These are phyloP conservation scores for Starmerella sp. DNA, from an alignment of 805 yeast species.

Conservation along the genomic window DNA sequence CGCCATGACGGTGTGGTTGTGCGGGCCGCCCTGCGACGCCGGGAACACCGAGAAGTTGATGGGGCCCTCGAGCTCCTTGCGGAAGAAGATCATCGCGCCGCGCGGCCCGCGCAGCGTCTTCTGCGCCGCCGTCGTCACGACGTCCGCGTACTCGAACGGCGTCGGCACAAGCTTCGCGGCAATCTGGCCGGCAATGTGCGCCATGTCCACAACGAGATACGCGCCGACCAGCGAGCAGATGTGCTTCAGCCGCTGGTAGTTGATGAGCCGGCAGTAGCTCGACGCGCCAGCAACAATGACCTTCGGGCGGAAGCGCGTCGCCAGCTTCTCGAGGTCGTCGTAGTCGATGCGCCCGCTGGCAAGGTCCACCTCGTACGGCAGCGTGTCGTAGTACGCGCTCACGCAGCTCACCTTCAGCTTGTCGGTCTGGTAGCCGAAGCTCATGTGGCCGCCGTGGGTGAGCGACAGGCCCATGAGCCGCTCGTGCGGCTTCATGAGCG, in stretches of 20 bases:
- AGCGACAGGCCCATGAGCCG: slow-evolving; percentile 95
- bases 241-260: slow-evolving; percentile 87
- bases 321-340: slow-evolving; percentile 84
- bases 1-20: slow-evolving; percentile 96
- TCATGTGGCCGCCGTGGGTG: slow-evolving; percentile 98
- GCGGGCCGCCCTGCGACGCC: slow-evolving; percentile 99
- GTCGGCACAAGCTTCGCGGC: slow-evolving; percentile 92
- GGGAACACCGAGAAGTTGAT: slow-evolving; percentile 98
- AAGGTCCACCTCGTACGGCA: slow-evolving; percentile 92
- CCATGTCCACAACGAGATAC: slow-evolving; percentile 93
- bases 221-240: slow-evolving; percentile 96
- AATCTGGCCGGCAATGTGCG: slow-evolving; percentile 91
- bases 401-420: slow-evolving; percentile 87
- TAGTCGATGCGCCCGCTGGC: slow-evolving; percentile 92
- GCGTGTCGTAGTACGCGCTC: slow-evolving; percentile 91
- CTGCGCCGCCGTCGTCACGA: slow-evolving; percentile 97
- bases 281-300: slow-evolving; percentile 95
- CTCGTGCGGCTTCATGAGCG: slow-evolving; percentile 88
- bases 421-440: slow-evolving; percentile 96
- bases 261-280: slow-evolving; percentile 91
- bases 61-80: slow-evolving; percentile 88
- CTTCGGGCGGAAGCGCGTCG: slow-evolving; percentile 86
- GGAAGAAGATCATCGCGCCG: slow-evolving; percentile 98
- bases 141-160: slow-evolving; percentile 93
- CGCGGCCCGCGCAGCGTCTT: slow-evolving; percentile 98